Evolutionary conservation across 1,139 yeast genomes (phyloP), one percentile per base, ranked within the genome.

Genomic region (Komagataea norvegica): DNA sequence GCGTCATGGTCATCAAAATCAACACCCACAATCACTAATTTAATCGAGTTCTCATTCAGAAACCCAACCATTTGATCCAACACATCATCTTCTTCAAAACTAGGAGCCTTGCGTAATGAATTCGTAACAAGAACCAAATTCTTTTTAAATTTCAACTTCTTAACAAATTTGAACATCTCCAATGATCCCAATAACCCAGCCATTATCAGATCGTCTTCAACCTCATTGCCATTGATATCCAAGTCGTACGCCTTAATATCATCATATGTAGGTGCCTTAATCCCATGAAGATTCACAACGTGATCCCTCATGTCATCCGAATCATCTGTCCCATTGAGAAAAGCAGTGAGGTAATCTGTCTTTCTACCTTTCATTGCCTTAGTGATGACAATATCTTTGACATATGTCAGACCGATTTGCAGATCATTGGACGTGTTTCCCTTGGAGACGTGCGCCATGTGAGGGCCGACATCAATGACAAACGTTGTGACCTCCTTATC

Each of bases 271-370:
- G 51, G 48, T 18, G 45, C 41, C 35, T 48, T 46, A 8, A 42
- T 39, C 10, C 26, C 38, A 21, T 31, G 37, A 3, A 38, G 30
- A 9, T 29, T 23, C 5, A 35, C 34, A 3, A 37, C 38, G 14
- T 39, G 41, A 6, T 40, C 37, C 3, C 48, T 44, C 2, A 33
- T 33, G 10, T 33, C 41, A 17, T 36, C 15, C 16, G 43, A 35
- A 22, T 35, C 42, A 34, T 30, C 23, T 14, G 29, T 34, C 11
- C 29, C 38, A 25, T 23, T 31, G 30, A 66, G 60, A 2, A 74
- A 59, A 3, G 77, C 55, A 0, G 77, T 72, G 2, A 77, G 65
- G 29, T 62, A 61, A 48, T 80, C 87, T 4, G 78, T 70, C 50
- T 77, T 78, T 31, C 85, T 64, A 6, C 68, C 79, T 37, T 68